These are phyloP conservation scores for Castanea crenata DNA, from an alignment of 306 rosid genomes.

Conservation along the genomic window DNA sequence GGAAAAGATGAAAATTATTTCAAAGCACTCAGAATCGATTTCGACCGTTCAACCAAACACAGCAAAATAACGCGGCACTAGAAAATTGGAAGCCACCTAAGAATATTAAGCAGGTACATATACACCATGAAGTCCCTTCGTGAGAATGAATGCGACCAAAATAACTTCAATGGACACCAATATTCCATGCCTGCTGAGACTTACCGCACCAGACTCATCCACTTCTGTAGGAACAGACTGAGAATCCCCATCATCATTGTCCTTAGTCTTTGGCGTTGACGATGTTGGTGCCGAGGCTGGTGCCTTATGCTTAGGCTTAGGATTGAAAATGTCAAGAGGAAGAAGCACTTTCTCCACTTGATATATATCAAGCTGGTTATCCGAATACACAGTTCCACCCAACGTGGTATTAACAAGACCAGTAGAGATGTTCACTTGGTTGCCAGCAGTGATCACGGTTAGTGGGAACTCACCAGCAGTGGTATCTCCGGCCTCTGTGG, in stretches of 20 bases:
- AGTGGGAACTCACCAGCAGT: constrained; percentile 25
- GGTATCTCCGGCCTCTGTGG: constrained; percentile 36
- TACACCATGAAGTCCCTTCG: constrained; percentile 19
- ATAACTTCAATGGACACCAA: constrained; percentile 22
- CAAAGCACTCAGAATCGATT: constrained; percentile 26
- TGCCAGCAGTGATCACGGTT: constrained; percentile 31
- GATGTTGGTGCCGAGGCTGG: constrained; percentile 16
- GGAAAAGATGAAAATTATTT: constrained; percentile 10
- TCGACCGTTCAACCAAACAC: neutral
- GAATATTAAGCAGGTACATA: neutral
- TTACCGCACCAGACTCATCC: neutral
- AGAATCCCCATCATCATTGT: neutral
- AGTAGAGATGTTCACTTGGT: constrained; percentile 34
- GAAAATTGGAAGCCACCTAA: neutral
- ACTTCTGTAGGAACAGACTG: neutral
- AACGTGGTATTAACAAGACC: constrained; percentile 38
- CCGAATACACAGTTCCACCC: constrained; percentile 33
- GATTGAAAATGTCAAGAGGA: constrained; percentile 31
- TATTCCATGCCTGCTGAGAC: neutral
- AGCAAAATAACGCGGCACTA: neutral
- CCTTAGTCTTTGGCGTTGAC: neutral
- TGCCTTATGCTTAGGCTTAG: constrained; percentile 9
- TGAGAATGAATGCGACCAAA: neutral
- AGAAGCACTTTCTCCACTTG: constrained; percentile 32
- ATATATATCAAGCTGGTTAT: constrained; percentile 33